Base-by-base conservation (phyloP, 2,329 filamentous ascomycete species). In the Remersonia thermophila region DNA sequence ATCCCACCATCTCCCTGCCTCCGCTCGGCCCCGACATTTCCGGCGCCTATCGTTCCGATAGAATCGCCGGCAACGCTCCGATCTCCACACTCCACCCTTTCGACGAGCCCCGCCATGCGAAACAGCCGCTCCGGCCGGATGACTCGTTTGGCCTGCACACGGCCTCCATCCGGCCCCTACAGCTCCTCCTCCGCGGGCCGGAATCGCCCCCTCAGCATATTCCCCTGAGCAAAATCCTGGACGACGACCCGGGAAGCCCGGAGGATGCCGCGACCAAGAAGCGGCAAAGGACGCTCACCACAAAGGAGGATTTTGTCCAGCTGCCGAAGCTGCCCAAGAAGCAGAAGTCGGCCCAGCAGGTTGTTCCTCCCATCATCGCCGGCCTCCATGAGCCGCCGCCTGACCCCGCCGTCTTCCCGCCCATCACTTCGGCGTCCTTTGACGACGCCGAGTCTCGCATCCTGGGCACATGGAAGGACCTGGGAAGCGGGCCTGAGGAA, bases 271-370 rank as follows among this genome's bases (percentile, higher is more conserved):
- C 61, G 23, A 63, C 59, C 34, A 77, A 74, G 57, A 77, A 76
- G 54, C 61, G 72, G n/a, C 62, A 60, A 20, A 58, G 65, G 33
- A 56, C 56, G 7, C 52, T 65, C 30, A 57, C 63, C 18, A 59
- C 57, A 38, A 74, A 75, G 45, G 75, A 79, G 39, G 73, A 78
- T 43, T 72, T 76, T 43, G 66, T 77, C 27, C 73, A 78, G 50
- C 59, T 79, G 12, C 75, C 75, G 1, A 72, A 78, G 48, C 74
- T 73, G 3, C 61, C 73, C 32, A 77, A 77, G 60, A 78, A 77
- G 50, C 72, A 74, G 46, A 77, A 73, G 51, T 67, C 73, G 3
- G 61, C 65, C 10, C 66, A 70, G 42, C 67, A 72, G 47, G 59
- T 65, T 4, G 66, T 68, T 33, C 75, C 75, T 7, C 74, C 74